Evolutionary conservation across 768 basidiomycete species (phyloP).

Genomic region (Mycena maculata): DNA sequence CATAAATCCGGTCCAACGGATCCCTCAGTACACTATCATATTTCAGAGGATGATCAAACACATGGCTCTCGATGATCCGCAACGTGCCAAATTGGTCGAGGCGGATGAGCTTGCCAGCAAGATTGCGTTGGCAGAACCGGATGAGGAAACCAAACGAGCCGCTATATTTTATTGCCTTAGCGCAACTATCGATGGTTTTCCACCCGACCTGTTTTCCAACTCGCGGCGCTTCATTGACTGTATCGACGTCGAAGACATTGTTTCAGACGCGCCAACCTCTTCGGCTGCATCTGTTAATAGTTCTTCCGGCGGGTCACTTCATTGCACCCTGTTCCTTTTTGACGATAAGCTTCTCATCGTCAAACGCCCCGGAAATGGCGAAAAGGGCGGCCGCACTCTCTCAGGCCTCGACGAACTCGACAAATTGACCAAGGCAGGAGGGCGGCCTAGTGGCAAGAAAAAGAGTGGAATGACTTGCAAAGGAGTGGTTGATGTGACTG

Average conservation of each 20-base stretch:
- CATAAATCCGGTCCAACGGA: conserved; percentile 96
- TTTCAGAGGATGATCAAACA: conserved; percentile 94
- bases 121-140: conserved; percentile 92
- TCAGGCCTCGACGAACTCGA: conserved; percentile 86
- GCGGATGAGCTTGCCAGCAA: conserved; percentile 90
- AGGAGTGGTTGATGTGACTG: conserved; percentile 86
- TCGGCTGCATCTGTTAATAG: conserved; percentile 56
- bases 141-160: conserved; percentile 91
- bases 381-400: conserved; percentile 76
- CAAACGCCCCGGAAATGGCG: conserved; percentile 83
- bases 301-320: conserved; percentile 62
- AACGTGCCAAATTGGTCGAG: conserved; percentile 81
- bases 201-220: conserved; percentile 89
- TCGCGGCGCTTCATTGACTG: conserved; percentile 90
- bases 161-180: conserved; percentile 89
- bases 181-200: conserved; percentile 90
- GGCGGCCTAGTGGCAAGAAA: conserved; percentile 72
- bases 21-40: conserved; percentile 93
- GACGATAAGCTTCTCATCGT: conserved; percentile 93
- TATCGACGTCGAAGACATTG: conserved; percentile 90
- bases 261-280: conserved; percentile 62
- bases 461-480: conserved; percentile 87
- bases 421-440: conserved; percentile 72
- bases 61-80: conserved; percentile 82
- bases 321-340: conserved; percentile 93